Percentiles rank a stretch among this genome's conserved stretches.
Evolutionary conservation across 1,284 basidiomycete species (phyloP).

Genomic region (Stygiomarasmius scandens): DNA sequence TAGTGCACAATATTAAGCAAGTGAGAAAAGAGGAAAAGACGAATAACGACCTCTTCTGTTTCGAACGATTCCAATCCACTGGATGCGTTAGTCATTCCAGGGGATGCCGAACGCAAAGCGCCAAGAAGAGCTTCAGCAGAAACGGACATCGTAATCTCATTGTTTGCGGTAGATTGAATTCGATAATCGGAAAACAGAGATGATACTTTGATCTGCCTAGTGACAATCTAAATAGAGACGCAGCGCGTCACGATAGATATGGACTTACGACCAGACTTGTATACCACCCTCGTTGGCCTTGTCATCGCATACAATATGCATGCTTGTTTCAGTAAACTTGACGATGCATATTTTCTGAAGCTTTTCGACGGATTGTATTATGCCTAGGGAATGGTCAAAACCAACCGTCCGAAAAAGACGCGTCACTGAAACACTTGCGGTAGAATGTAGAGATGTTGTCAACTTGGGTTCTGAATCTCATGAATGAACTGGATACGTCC

Average conservation of each 20-base stretch:
- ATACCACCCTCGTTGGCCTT: slow-evolving; percentile 84
- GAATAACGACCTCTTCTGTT: slow-evolving; percentile 13
- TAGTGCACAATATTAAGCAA: slow-evolving; percentile 17
- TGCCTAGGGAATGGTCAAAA: slow-evolving; percentile 44
- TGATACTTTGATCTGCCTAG: slow-evolving; percentile 64
- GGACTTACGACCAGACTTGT: slow-evolving; percentile 89
- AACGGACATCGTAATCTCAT: slow-evolving; percentile 79
- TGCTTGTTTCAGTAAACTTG: slow-evolving; percentile 73
- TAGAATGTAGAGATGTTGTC: slow-evolving; percentile 62
- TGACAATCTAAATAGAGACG: neutral
- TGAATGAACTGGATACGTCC: slow-evolving; percentile 24
- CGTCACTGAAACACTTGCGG: slow-evolving; percentile 44
- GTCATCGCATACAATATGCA: slow-evolving; percentile 83
- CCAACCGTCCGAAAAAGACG: neutral
- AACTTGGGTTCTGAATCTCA: slow-evolving; percentile 70
- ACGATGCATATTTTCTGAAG: slow-evolving; percentile 84
- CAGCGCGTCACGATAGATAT: neutral
- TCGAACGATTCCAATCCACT: neutral
- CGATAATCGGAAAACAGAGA: slow-evolving; percentile 82
- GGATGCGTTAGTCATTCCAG: slow-evolving; percentile 14
- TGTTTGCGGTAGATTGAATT: slow-evolving; percentile 85
- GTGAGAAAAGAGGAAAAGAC: slow-evolving; percentile 2
- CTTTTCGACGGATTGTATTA: slow-evolving; percentile 79
- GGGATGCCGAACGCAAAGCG: slow-evolving; percentile 63
- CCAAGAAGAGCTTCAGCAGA: slow-evolving; percentile 76